These are phyloP conservation scores for Sanguinoderma infundibulare DNA, from an alignment of 1,284 basidiomycete genomes.

Conservation along the genomic window DNA sequence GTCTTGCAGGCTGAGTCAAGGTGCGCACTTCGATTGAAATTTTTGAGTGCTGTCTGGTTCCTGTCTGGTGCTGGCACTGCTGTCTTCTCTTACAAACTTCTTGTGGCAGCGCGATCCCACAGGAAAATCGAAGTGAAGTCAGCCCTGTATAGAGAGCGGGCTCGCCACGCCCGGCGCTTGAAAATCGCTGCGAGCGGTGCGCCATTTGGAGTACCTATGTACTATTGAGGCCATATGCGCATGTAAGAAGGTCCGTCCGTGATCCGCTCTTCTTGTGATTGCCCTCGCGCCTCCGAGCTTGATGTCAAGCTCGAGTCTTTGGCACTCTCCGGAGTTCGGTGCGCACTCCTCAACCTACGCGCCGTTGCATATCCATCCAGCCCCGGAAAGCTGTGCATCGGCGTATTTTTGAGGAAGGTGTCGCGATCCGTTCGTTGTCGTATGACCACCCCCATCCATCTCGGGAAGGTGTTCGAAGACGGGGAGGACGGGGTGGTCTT, in stretches of 20 bases:
- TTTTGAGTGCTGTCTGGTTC: neutral
- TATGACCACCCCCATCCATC: neutral
- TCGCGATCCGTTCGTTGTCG: neutral
- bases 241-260: slow-evolving; percentile 6
- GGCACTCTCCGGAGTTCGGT: neutral
- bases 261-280: neutral
- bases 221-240: neutral
- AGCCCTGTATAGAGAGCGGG: neutral
- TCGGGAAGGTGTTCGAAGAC: neutral
- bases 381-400: slow-evolving; percentile 17
- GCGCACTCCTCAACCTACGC: neutral
- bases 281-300: neutral
- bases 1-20: neutral
- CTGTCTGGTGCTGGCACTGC: too few relatives aligned
- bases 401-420: neutral
- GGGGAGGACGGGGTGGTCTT: neutral
- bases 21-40: neutral
- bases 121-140: neutral
- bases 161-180: neutral
- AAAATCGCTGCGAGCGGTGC: neutral
- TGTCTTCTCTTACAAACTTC: neutral
- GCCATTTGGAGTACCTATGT: neutral
- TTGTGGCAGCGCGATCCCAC: neutral
- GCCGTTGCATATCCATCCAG: neutral
- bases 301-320: neutral